A percentile compares a stretch with the other conserved stretches of the same genome.
phyloP scores from a whole-genome alignment of 176 grass and related monocot species.

The Carex parvula region DNA sequence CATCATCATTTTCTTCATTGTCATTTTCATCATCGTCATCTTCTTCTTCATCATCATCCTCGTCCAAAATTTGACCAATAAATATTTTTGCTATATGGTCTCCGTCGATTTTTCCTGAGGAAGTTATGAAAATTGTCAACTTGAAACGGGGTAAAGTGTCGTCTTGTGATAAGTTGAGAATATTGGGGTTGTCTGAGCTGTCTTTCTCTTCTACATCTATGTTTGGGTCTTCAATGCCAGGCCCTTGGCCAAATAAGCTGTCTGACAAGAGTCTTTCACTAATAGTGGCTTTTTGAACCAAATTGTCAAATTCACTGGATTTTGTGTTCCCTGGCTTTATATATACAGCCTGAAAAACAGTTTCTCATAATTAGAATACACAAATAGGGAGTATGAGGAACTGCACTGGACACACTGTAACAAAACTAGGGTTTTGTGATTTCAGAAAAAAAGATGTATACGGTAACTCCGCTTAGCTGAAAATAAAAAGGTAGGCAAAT shows the following conservation, averaged over 20 bases:
- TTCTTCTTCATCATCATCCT: slow-evolving; percentile 55
- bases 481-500: background rate
- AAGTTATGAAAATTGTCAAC: slow-evolving; percentile 69
- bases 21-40: slow-evolving; percentile 47
- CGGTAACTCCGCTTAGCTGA: background rate
- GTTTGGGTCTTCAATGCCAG: slow-evolving; percentile 40
- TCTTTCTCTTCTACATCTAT: slow-evolving; percentile 51
- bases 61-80: slow-evolving; percentile 69
- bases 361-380: background rate
- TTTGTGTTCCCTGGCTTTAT: slow-evolving; percentile 55
- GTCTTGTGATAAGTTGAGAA: slow-evolving; percentile 6
- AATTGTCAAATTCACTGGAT: slow-evolving; percentile 43
- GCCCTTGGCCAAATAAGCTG: slow-evolving; percentile 43
- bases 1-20: slow-evolving; percentile 44
- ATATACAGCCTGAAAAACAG: slow-evolving; percentile 66
- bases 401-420: background rate
- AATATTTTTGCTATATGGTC: slow-evolving; percentile 77
- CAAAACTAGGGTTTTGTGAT: background rate
- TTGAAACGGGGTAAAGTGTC: slow-evolving; percentile 36
- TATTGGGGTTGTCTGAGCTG: slow-evolving; percentile 27
- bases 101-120: slow-evolving; percentile 59
- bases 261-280: slow-evolving; percentile 50
- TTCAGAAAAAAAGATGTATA: background rate
- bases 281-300: slow-evolving; percentile 38
- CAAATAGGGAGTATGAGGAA: background rate